Evolutionary conservation across 108 stramenopile genomes (phyloP).

Genomic region (Skeletonema menzelii): DNA sequence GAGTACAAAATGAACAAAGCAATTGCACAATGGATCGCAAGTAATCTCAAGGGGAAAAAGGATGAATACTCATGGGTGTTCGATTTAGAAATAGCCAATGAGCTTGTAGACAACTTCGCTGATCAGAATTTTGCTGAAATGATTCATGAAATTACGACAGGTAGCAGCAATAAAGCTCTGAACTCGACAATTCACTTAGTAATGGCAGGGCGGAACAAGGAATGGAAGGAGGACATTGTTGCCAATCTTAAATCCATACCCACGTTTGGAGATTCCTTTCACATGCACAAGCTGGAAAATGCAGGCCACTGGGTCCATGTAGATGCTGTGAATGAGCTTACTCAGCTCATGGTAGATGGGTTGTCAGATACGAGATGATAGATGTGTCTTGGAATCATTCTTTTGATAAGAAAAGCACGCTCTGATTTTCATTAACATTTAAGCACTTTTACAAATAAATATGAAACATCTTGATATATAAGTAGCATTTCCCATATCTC

Average conservation of each 20-base stretch:
- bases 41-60: slow-evolving; percentile 31
- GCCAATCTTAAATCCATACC: slow-evolving; percentile 41
- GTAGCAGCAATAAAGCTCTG: neutral
- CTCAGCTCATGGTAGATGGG: slow-evolving; percentile 45
- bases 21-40: slow-evolving; percentile 55
- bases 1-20: slow-evolving; percentile 21
- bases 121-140: slow-evolving; percentile 61
- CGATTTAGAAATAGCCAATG: slow-evolving; percentile 66
- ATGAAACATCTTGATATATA: no score
- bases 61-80: slow-evolving; percentile 62
- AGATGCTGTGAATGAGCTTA: slow-evolving; percentile 77
- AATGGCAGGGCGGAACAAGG: slow-evolving; percentile 74
- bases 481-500: no score
- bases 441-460: no score
- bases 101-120: slow-evolving; percentile 63
- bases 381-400: no score
- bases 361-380: neutral
- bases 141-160: slow-evolving; percentile 31
- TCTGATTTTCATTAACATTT: no score
- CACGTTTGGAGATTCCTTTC: slow-evolving; percentile 35
- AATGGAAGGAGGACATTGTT: slow-evolving; percentile 60
- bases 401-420: no score
- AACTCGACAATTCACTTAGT: slow-evolving; percentile 56
- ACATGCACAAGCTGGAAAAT: slow-evolving; percentile 67
- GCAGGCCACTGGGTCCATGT: slow-evolving; percentile 93